A percentile compares a stretch with the other conserved stretches of the same genome.
Conservation (phyloP, 345 rosid species). For the Arabis alpina region DNA sequence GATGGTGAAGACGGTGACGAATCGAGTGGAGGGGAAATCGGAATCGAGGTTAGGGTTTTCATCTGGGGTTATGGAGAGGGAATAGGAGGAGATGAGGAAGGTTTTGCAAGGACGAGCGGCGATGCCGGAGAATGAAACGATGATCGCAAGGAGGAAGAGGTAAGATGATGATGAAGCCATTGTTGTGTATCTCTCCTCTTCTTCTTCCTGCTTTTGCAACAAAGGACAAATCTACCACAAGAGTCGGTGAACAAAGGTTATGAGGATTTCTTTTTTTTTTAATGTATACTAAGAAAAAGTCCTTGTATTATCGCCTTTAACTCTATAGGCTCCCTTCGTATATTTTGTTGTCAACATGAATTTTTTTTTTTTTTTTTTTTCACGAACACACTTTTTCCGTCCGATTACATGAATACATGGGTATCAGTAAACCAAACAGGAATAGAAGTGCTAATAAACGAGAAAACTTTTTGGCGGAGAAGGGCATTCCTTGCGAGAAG, state of each 20-base stretch:
- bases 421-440: too few species aligned
- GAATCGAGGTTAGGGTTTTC: slow-evolving; percentile 50
- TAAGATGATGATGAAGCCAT: slow-evolving; percentile 41
- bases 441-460: too few species aligned
- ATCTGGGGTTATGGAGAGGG: slow-evolving; percentile 65
- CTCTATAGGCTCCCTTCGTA: too few species aligned
- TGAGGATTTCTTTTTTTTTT: neutral
- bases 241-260: slow-evolving; percentile 17
- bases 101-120: slow-evolving; percentile 59
- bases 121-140: slow-evolving; percentile 43
- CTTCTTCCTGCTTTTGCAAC: neutral
- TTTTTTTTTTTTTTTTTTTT: too few species aligned
- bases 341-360: too few species aligned
- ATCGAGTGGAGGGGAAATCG: slow-evolving; percentile 50
- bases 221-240: slow-evolving; percentile 1
- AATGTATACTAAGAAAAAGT: too few species aligned
- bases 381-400: too few species aligned
- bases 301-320: too few species aligned
- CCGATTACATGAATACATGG: too few species aligned
- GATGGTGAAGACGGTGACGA: slow-evolving; percentile 68
- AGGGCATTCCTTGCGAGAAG: too few species aligned
- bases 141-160: slow-evolving; percentile 40
- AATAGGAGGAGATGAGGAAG: slow-evolving; percentile 67
- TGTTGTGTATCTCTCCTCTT: slow-evolving; percentile 21
- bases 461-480: too few species aligned